Base-by-base conservation (phyloP, 1,139 yeast genomes). In the Kurtzmaniella quercitrusa region DNA sequence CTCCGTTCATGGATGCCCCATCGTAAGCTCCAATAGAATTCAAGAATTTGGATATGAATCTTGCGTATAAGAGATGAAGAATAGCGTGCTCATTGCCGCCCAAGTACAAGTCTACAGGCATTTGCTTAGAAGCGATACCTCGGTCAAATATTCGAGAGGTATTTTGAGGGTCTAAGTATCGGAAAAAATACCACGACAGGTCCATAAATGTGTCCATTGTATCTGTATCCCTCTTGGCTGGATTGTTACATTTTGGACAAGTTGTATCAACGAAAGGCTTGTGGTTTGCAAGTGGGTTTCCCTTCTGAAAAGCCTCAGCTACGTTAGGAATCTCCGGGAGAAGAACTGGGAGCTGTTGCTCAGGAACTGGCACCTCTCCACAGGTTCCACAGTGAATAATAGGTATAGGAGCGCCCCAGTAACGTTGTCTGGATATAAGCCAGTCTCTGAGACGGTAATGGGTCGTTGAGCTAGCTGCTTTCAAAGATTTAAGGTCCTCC, bases 201-300 rank as follows among this genome's bases (percentile, higher is more conserved):
- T 93, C 98, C 82, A 93, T 91, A 55, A 93, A 93, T 0, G 98
- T 93, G 58, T 93, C 98, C 98, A 93, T 93, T 0, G 98, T 93
- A 57, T 93, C 98, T 0, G 98, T 89, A 50, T 93, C 98, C 51
- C 98, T 77, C 45, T 75, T 81, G 0, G 98, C 96, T 14, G 50
- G 41, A 0, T 71, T 67, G 7, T 83, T 82, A 66, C 98, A 93
- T 0, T 78, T 75, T 5, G 98, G 98, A 60, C 98, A 93, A 29
- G 68, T 62, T 1, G 86, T 79, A 46, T 86, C 71, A 5, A 82
- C 81, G 66, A 88, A 93, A n/a, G 81, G 84, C 1, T 77, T 77
- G 43, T 84, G 69, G 27, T 79, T 74, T 2, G 82, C 79, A 43
- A 91, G 68, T 2, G 96, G 95, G 43, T 84, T 84, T 0, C 74